Evolutionary conservation across 2,329 filamentous ascomycete genomes (phyloP), one percentile per base, ranked within the genome.

Genomic region (Scorias spongiosa): DNA sequence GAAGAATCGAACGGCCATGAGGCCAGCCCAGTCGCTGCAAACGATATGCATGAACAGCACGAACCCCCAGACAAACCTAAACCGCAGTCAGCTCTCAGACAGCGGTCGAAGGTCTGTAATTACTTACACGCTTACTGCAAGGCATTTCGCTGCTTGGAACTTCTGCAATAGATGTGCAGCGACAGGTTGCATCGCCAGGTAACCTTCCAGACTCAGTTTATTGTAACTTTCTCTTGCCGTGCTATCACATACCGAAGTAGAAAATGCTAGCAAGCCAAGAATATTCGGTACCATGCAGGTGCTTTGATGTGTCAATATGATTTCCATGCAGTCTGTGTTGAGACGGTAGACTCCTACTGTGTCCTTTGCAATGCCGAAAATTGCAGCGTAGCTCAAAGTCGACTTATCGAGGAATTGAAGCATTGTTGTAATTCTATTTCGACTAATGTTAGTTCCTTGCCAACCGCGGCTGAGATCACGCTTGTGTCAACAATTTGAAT

Each of bases 1-100:
- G 2, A 77, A 56, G 51, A 77, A 70, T 0, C 75, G 67, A 9
- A 68, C 61, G 0, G 64, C 58, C n/a, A 75, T 54, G 1, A 78
- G 61, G 0, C 70, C 68, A 2, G 59, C 66, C 43, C 69, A 76
- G 49, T 62, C 66, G 30, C 61, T 63, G 48, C 69, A 74, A 4
- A 46, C 50, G 15, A 47, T 44, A 2, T 46, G 49, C 45, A 2
- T 46, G 14, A 15, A 36, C 49, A n/a, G 47, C 45, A 15, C 48
- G 39, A 10, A 49, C 38, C 7, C 30, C 43, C 2, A 47, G 47
- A 49, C 47, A 51, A n/a, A 49, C 42, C 9, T 42, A 48, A 9
- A 26, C 4, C 20, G 3, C 7, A 4, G 20, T 26, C 20, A 26
- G 20, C 7, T 26, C 20, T 26, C 20, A 26, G 20, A 26, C 20